Conservation (phyloP, 306 rosid species). For the Glycyrrhiza uralensis region DNA sequence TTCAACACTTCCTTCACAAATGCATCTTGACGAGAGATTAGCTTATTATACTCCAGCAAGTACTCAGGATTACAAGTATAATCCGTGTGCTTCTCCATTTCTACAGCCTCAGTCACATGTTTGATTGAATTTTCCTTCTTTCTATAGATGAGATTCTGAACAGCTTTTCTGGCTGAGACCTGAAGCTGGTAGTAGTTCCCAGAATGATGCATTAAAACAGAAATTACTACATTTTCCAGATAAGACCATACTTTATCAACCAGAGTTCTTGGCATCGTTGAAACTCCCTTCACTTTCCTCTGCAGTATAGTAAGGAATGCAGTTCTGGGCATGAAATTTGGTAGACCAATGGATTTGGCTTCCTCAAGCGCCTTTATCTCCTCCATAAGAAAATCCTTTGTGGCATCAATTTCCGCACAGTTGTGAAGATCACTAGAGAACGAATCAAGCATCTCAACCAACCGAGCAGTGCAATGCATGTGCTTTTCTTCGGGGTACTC, state of each 20-base stretch:
- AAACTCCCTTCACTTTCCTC: constrained; percentile 28
- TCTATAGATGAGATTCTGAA: not conserved
- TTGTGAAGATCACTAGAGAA: not conserved
- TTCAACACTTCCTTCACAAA: not conserved
- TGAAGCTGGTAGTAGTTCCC: constrained; percentile 41
- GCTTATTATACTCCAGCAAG: constrained; percentile 15
- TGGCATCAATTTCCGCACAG: not conserved
- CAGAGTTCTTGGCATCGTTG: constrained; percentile 18
- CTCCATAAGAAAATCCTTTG: constrained; percentile 13
- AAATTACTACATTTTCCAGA: constrained; percentile 18
- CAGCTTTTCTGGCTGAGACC: constrained; percentile 11
- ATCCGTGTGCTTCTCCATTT: constrained; percentile 52
- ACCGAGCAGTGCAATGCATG: constrained; percentile 43
- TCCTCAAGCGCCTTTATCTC: constrained; percentile 42
- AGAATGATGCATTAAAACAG: constrained; percentile 25
- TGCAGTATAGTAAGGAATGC: constrained; percentile 32
- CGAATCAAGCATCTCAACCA: constrained; percentile 14
- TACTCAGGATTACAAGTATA: constrained; percentile 48
- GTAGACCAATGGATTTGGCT: constrained; percentile 38
- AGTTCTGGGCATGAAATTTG: constrained; percentile 44
- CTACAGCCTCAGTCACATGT: constrained; percentile 29
- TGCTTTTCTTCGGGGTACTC: constrained; percentile 9
- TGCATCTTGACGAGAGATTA: constrained; percentile 18
- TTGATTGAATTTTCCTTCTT: constrained; percentile 26
- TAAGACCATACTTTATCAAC: constrained; percentile 43